A percentile compares a stretch with the other conserved stretches of the same genome.
Conservation (phyloP, 1,284 basidiomycete genomes). For the Salmacisia buchloeana region DNA sequence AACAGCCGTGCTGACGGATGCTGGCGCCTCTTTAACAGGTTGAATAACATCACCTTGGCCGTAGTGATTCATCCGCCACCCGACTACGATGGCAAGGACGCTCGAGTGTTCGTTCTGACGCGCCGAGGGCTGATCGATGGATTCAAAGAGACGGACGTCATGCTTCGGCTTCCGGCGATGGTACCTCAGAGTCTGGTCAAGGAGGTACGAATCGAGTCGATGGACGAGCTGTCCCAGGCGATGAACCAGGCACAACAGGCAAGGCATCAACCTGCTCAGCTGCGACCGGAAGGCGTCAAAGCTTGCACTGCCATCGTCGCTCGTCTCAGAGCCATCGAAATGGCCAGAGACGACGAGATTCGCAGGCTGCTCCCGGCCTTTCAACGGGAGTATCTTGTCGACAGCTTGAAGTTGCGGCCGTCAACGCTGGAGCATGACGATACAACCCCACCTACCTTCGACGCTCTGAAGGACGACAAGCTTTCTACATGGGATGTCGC, state of each 20-base stretch:
- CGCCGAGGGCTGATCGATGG: slow-evolving; percentile 18
- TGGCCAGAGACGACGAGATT: background rate
- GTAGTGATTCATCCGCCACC: slow-evolving; percentile 10
- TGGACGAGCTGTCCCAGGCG: no score
- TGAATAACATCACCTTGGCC: no score
- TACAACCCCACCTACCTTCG: slow-evolving; percentile 10
- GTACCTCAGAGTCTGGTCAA: slow-evolving; percentile 15
- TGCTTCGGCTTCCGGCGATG: slow-evolving; percentile 22
- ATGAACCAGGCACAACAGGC: no score
- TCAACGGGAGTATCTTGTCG: background rate
- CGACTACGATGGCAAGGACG: background rate
- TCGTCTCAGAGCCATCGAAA: background rate
- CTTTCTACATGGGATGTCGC: slow-evolving; percentile 15
- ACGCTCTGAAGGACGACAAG: background rate
- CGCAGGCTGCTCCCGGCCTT: background rate
- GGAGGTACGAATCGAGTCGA: slow-evolving; percentile 8
- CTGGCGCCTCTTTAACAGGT: no score
- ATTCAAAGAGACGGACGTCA: slow-evolving; percentile 24
- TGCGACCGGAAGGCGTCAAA: slow-evolving; percentile 11
- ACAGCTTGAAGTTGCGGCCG: background rate
- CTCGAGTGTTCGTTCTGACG: slow-evolving; percentile 23
- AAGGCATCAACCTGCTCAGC: slow-evolving; percentile 15
- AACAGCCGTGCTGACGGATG: no score
- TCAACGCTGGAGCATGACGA: slow-evolving; percentile 1
- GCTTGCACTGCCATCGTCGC: slow-evolving; percentile 14